Conservation (phyloP, 371 early-diverging fungal species). For the Homolaphlyctis polyrhiza region DNA sequence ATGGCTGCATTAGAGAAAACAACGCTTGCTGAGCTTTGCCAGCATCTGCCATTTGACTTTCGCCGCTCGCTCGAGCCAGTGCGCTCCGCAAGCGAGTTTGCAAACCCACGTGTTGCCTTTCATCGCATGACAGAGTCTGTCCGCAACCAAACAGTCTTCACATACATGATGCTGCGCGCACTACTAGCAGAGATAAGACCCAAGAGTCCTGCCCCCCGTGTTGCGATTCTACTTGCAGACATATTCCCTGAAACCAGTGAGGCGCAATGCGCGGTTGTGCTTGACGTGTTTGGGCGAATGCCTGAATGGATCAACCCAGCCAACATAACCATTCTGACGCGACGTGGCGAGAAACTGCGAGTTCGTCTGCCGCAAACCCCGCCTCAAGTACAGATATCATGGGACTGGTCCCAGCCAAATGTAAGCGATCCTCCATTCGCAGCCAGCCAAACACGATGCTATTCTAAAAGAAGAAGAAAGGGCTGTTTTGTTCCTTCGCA, state of each 20-base stretch:
- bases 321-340: neutral
- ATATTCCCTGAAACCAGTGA: slow-evolving; percentile 3
- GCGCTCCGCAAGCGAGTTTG: neutral
- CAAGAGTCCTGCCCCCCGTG: neutral
- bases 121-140: slow-evolving; percentile 2
- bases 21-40: slow-evolving; percentile 1
- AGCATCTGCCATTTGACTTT: neutral
- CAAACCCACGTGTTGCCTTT: neutral
- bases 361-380: neutral
- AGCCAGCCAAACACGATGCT: neutral
- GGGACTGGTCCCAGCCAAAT: neutral
- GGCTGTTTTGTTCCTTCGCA: too few relatives aligned
- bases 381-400: neutral
- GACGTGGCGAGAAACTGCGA: neutral
- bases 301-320: neutral
- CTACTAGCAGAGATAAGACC: neutral
- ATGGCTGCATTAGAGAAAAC: too few relatives aligned
- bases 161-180: neutral
- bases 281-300: neutral
- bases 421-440: neutral
- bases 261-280: neutral
- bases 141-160: neutral
- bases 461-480: too few relatives aligned
- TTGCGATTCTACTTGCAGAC: neutral
- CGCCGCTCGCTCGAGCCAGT: neutral